Percentiles rank a stretch among this genome's conserved stretches.
Conservation (phyloP, 306 rosid species). For the Glycyrrhiza uralensis region DNA sequence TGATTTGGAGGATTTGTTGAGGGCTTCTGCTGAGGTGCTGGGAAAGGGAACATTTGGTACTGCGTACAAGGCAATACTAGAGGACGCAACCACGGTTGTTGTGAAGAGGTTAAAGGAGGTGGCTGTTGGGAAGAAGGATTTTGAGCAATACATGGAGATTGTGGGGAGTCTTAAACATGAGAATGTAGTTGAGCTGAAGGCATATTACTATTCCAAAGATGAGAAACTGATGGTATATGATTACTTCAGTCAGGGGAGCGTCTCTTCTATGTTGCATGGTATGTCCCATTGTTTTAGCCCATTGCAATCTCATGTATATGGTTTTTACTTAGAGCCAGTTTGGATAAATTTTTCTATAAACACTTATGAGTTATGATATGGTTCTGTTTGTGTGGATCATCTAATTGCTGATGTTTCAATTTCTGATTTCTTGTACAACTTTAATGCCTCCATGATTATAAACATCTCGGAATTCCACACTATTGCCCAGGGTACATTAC, state of each 20-base stretch:
- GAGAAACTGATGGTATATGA: slow-evolving; percentile 47
- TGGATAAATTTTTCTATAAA: no score
- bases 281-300: slow-evolving; percentile 16
- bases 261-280: slow-evolving; percentile 46
- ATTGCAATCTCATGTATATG: neutral
- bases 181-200: slow-evolving; percentile 43
- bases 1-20: slow-evolving; percentile 46
- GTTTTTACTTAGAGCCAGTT: no score
- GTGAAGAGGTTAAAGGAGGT: slow-evolving; percentile 51
- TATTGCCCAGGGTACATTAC: neutral
- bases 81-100: slow-evolving; percentile 44
- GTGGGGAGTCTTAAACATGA: slow-evolving; percentile 40
- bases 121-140: slow-evolving; percentile 43
- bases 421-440: neutral
- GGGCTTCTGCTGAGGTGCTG: slow-evolving; percentile 50
- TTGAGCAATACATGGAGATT: slow-evolving; percentile 46
- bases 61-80: slow-evolving; percentile 44
- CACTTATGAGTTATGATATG: no score
- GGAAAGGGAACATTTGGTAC: slow-evolving; percentile 48
- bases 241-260: slow-evolving; percentile 33
- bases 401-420: neutral
- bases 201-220: slow-evolving; percentile 48
- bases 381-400: neutral
- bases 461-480: neutral
- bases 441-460: neutral